Base-by-base conservation (phyloP, 169 alveolate species). In the Eimeria brunetti region DNA sequence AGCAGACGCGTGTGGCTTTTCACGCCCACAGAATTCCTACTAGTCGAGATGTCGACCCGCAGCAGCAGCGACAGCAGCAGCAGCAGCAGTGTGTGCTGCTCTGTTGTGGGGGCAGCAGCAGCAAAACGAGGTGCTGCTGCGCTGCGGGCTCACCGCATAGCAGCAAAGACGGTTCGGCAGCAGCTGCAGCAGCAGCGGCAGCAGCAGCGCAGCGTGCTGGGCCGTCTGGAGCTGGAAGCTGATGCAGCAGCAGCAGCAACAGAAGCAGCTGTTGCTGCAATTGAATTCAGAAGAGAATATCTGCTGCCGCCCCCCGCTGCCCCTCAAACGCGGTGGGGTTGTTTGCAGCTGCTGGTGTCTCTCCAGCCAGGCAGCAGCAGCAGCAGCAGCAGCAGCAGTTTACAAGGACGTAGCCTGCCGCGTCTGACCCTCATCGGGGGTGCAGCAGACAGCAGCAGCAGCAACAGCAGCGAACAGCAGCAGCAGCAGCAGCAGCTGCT, bases 111-210 rank as follows among this genome's bases (percentile, higher is more conserved):
- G 12, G 89, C 89, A 81, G 89, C 89, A 56, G 89, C 89, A 30
- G 89, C 51, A 30, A 44, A n/a, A 51, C 89, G 89, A 27, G 89
- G 71, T 81, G 89, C 89, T 81, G 89, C 89, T 81, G 89, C 89
- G 27, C 51, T 81, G 73, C 41, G 71, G 69, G 89, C 89, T 30
- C 89, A 81, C 89, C 46, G 49, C 3, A 56, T 49, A 53, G 89
- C 89, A 30, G 89, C 89, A 53, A 81, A 56, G 89, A 36, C 73
- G 12, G 89, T 81, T 24, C 71, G 89, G 73, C 89, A 81, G 73
- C 89, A 81, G 56, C 73, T n/a, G 60, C 89, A 51, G 75, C 89
- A 81, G 53, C 80, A 69, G 46, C 46, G 46, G 46, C 80, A 69
- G 71, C 89, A 81, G 89, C 51, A 33, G 71, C 89, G 75, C 75